Conservation (phyloP, 2,329 filamentous ascomycete genomes). For the Microascus cirrosus region DNA sequence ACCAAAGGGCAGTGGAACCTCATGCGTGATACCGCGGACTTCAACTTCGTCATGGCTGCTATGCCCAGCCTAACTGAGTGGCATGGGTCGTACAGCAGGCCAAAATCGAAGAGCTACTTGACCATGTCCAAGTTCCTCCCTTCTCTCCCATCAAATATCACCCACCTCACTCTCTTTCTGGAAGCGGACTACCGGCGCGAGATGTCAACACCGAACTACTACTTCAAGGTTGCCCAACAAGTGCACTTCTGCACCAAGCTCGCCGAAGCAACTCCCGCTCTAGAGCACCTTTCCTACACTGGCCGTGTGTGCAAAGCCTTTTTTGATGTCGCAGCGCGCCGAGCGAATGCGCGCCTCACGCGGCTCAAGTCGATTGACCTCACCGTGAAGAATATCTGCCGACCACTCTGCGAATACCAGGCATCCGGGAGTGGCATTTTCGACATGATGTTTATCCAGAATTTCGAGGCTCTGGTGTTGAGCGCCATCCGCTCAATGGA, state of each 20-base stretch:
- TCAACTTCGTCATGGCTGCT: slow-evolving; percentile 47
- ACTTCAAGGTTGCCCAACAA: slow-evolving; percentile 44
- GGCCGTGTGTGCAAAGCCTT: slow-evolving; percentile 61
- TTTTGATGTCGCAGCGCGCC: slow-evolving; percentile 46
- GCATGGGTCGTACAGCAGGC: slow-evolving; percentile 57
- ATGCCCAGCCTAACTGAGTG: slow-evolving; percentile 55
- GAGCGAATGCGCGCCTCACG: slow-evolving; percentile 34
- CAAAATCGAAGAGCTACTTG: slow-evolving; percentile 63
- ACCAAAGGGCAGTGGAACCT: slow-evolving; percentile 67
- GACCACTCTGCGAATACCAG: slow-evolving; percentile 39
- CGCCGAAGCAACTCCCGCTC: slow-evolving; percentile 44
- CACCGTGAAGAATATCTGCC: slow-evolving; percentile 65
- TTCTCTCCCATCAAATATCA: slow-evolving; percentile 44
- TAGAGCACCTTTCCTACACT: slow-evolving; percentile 62
- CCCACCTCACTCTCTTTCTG: slow-evolving; percentile 54
- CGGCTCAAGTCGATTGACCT: slow-evolving; percentile 57
- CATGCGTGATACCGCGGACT: slow-evolving; percentile 45
- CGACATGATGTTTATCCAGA: slow-evolving; percentile 59
- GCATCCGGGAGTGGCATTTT: slow-evolving; percentile 60
- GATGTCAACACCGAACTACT: slow-evolving; percentile 46
- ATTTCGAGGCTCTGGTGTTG: slow-evolving; percentile 59
- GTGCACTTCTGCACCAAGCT: slow-evolving; percentile 56
- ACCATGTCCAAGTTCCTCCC: slow-evolving; percentile 53
- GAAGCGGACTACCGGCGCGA: slow-evolving; percentile 64
- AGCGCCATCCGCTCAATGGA: slow-evolving; percentile 50